Evolutionary conservation across 495 filamentous ascomycete species (phyloP).

Genomic region (Copromyces sp.): DNA sequence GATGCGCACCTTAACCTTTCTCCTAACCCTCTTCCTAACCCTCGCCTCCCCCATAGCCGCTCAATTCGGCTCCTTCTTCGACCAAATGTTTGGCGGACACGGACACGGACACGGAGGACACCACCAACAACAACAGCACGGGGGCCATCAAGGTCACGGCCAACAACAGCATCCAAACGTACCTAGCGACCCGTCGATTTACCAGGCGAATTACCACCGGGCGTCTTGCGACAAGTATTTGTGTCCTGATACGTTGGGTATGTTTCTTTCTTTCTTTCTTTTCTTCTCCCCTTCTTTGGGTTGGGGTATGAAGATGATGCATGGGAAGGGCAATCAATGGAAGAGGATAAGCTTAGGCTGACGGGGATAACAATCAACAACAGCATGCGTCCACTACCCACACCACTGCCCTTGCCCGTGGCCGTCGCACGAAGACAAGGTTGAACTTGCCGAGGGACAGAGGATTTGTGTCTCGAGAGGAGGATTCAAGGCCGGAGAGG

Average conservation of each 20-base stretch:
- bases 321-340: no score
- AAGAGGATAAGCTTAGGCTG: neutral
- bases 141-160: conserved; percentile 31
- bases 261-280: neutral
- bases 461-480: conserved; percentile 73
- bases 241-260: conserved; percentile 74
- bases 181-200: conserved; percentile 65
- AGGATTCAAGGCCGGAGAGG: conserved; percentile 66
- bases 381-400: conserved; percentile 80
- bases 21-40: conserved; percentile 15
- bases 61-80: conserved; percentile 77
- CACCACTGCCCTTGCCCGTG: conserved; percentile 90
- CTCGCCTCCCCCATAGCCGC: conserved; percentile 26
- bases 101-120: conserved; percentile 34
- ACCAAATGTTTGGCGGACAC: conserved; percentile 54
- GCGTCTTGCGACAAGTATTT: conserved; percentile 79
- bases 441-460: conserved; percentile 75
- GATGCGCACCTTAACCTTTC: conserved; percentile 17
- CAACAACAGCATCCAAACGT: conserved; percentile 62
- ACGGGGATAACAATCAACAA: neutral
- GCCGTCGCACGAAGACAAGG: conserved; percentile 73
- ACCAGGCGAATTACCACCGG: conserved; percentile 58
- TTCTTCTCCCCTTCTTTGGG: neutral
- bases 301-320: neutral
- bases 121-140: conserved; percentile 26